phyloP scores from a whole-genome alignment of 1,284 basidiomycete genomes.

The Ceratobasidium sp. region DNA sequence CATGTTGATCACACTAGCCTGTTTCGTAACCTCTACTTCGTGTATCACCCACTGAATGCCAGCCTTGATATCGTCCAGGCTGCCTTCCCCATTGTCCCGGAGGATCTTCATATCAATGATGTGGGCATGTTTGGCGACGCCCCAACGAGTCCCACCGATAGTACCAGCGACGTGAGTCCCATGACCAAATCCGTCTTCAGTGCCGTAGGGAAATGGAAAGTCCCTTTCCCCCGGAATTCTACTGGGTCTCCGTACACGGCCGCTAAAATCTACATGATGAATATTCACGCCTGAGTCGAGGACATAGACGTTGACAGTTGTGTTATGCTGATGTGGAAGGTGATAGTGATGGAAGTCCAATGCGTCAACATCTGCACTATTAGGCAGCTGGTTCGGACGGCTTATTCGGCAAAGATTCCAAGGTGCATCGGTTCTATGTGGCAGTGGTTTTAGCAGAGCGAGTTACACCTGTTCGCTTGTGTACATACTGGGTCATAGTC shows the following conservation, averaged over 20 bases:
- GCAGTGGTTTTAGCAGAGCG: background rate
- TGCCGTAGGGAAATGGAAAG: constrained; percentile 67
- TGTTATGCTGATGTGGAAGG: background rate
- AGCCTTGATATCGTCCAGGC: constrained; percentile 66
- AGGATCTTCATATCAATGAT: constrained; percentile 70
- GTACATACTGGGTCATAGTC: background rate
- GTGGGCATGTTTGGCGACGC: constrained; percentile 66
- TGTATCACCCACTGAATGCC: constrained; percentile 66
- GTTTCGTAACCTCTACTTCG: constrained; percentile 58
- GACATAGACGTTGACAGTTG: constrained; percentile 59
- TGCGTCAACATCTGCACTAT: background rate
- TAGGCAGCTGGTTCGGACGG: background rate
- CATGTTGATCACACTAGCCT: constrained; percentile 69
- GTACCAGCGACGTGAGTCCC: constrained; percentile 65
- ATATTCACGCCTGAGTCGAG: constrained; percentile 92
- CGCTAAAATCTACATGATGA: constrained; percentile 87
- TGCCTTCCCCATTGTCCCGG: constrained; percentile 62
- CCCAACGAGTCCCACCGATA: constrained; percentile 58
- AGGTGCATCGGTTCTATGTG: background rate
- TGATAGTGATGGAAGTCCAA: background rate
- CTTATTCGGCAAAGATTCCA: background rate
- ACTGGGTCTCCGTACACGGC: constrained; percentile 84
- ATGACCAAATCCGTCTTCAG: constrained; percentile 75
- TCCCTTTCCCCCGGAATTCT: constrained; percentile 84
- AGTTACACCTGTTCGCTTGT: background rate